A percentile compares a stretch with the other conserved stretches of the same genome.
Evolutionary conservation across 2,329 filamentous ascomycete species (phyloP).

Genomic region (Ascochyta viciae-villosae): DNA sequence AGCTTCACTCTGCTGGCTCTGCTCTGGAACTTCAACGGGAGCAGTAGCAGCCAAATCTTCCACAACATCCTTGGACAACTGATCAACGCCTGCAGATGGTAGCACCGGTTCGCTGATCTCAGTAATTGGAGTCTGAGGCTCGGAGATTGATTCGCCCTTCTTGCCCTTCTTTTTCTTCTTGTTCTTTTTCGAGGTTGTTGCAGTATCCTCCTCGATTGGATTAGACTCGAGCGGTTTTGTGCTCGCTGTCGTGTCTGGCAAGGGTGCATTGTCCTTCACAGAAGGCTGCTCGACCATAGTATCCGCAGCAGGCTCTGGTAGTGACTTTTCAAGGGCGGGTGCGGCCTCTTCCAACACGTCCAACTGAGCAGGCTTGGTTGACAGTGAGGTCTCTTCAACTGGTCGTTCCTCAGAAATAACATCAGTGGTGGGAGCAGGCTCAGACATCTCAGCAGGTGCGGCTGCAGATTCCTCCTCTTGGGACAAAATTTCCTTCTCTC

Average conservation of each 20-base stretch:
- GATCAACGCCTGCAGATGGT: background rate
- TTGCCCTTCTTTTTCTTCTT: conserved; percentile 42
- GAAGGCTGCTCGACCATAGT: background rate
- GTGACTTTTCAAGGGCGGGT: background rate
- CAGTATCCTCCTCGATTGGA: background rate
- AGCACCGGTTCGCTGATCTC: conserved; percentile 8
- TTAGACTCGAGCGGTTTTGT: background rate
- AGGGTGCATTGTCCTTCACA: background rate
- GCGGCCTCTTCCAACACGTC: background rate
- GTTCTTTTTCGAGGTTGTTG: conserved; percentile 30
- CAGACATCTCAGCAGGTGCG: background rate
- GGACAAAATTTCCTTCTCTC: conserved; percentile 25
- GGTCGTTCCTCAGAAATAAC: background rate
- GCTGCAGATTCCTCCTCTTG: background rate
- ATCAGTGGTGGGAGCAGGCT: background rate
- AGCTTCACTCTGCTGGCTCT: background rate
- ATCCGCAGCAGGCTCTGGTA: background rate
- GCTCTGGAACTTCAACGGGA: background rate
- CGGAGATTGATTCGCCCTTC: conserved; percentile 27
- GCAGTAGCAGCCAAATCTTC: background rate
- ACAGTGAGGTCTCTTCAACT: background rate
- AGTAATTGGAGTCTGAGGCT: conserved; percentile 23
- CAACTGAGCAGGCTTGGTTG: background rate
- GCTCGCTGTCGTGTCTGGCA: background rate
- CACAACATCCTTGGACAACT: background rate